Evolutionary conservation across 1,139 yeast species (phyloP), one percentile per base, ranked within the genome.

Genomic region (Suhomyces yuchorum): DNA sequence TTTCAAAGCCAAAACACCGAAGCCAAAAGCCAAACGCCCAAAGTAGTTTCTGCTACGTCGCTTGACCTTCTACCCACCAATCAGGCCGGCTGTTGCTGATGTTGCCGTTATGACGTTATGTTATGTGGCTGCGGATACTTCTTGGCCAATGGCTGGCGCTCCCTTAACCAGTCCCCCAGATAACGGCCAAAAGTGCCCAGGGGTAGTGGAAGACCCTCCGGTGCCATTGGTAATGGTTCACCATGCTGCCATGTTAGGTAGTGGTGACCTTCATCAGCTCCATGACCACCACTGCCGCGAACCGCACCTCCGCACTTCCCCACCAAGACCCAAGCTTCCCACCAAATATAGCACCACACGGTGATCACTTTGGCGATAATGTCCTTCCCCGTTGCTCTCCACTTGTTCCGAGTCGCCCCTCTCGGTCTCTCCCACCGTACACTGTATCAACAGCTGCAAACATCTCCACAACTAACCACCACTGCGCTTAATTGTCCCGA

Each of bases 351-450:
- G 7, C 14, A 26, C 14, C 30, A 26, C 30, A 26, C 30, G 30
- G n/a, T 4, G n/a, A n/a, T 26, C 30, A 26, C 4, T 11, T 26
- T 26, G 30, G 26, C 9, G 26, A 23, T 7, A 20, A 20, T 11
- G 30, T 26, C n/a, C n/a, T n/a, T 26, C 30, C 30, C 30, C 30
- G 11, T 26, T 12, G 14, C 14, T 26, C 30, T 26, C 30, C 30
- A 26, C 30, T 26, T 26, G 30, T 11, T 7, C 30, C 30, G 30
- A 11, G 14, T 26, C 14, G 14, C 30, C 30, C 30, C 30, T 22
- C 39, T 41, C 44, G 44, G 20, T 42, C 40, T 42, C 44, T 36
- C 24, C 30, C 44, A 42, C 44, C 44, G 40, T 42, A 42, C 44
- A 42, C 44, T 36, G 14, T 3, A 12, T 20, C 40, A 4, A 18